Percentiles rank a stretch among this genome's conserved stretches.
These are phyloP conservation scores for Yamadazyma insecticola DNA, from an alignment of 805 yeast genomes.

Conservation along the genomic window DNA sequence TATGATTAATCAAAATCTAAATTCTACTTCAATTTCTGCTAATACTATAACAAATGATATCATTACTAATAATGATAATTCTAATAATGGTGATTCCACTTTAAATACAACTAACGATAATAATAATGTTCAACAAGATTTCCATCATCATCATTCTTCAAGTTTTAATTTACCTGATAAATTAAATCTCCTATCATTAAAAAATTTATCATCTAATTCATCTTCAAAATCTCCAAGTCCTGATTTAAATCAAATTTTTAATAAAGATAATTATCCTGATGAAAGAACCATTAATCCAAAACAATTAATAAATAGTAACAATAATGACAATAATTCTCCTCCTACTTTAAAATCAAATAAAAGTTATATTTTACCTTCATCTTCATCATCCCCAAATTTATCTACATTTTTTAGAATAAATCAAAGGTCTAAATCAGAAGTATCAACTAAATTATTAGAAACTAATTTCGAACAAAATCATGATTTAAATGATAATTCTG, in stretches of 20 bases:
- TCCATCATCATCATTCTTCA: constrained; percentile 4
- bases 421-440: not conserved
- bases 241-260: constrained; percentile 10
- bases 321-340: not conserved
- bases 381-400: constrained; percentile 16
- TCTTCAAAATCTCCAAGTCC: constrained; percentile 12
- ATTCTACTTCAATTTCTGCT: not conserved
- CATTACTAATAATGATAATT: no score
- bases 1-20: no score
- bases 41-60: not conserved
- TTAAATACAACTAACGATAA: no score
- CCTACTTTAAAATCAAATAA: constrained; percentile 1
- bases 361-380: constrained; percentile 11
- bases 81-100: no score
- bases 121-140: no score
- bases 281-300: constrained; percentile 31
- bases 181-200: constrained; percentile 8
- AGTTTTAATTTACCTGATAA: constrained; percentile 13
- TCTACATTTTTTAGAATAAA: constrained; percentile 6
- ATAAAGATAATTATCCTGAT: constrained; percentile 7
- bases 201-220: constrained; percentile 5
- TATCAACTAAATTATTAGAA: not conserved
- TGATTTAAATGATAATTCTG: no score
- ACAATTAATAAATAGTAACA: constrained; percentile 16
- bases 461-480: no score